A percentile compares a stretch with the other conserved stretches of the same genome.
Evolutionary conservation across 2,329 filamentous ascomycete species (phyloP).

Genomic region (Botrytis galanthina): DNA sequence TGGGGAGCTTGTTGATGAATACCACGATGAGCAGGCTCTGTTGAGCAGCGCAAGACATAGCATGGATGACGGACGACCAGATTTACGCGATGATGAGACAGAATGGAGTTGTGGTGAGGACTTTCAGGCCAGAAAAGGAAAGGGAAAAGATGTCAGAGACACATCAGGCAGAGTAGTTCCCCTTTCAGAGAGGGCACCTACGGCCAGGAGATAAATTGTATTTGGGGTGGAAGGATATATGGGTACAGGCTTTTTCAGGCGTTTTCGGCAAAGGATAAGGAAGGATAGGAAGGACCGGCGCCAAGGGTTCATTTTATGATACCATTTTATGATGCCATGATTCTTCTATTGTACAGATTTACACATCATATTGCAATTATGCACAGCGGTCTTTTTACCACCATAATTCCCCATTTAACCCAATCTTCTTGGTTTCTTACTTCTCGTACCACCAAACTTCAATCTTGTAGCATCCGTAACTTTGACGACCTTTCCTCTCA

Average conservation of each 20-base stretch:
- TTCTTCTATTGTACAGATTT: constrained; percentile 22
- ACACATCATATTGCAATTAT: constrained; percentile 18
- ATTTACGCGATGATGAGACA: constrained; percentile 36
- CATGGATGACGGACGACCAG: constrained; percentile 28
- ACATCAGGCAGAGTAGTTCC: constrained; percentile 52
- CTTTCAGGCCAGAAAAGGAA: constrained; percentile 40
- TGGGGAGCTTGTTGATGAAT: constrained; percentile 60
- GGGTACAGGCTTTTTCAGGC: constrained; percentile 1
- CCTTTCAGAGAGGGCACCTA: constrained; percentile 52
- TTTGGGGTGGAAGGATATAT: constrained; percentile 17
- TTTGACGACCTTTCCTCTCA: constrained; percentile 72
- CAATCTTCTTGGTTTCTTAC: constrained; percentile 79
- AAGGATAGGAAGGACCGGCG: constrained; percentile 20
- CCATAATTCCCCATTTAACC: constrained; percentile 29
- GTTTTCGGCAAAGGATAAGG: constrained; percentile 25
- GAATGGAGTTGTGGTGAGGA: constrained; percentile 49
- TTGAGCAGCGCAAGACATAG: constrained; percentile 42
- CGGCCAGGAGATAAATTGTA: constrained; percentile 26
- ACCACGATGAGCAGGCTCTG: constrained; percentile 57
- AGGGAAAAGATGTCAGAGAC: constrained; percentile 45
- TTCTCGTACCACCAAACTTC: constrained; percentile 94
- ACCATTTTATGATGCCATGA: constrained; percentile 28
- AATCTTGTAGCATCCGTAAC: constrained; percentile 84
- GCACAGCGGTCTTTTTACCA: constrained; percentile 16
- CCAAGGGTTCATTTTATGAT: constrained; percentile 24